phyloP scores from a whole-genome alignment of 345 rosid species.

The Brassica carinata region DNA sequence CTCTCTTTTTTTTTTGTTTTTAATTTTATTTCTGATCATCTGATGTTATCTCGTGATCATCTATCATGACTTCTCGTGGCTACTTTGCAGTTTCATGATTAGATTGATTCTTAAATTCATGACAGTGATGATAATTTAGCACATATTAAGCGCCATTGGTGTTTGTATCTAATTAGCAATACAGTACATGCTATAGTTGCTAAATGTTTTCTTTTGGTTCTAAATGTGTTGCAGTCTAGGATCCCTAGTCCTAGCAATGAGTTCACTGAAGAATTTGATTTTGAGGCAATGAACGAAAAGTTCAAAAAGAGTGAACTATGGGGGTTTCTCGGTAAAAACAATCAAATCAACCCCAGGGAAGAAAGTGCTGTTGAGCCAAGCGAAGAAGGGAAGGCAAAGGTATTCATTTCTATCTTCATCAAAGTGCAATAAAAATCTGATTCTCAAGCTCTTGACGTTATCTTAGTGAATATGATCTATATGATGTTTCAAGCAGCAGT shows the following conservation, averaged over 20 bases:
- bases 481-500: background rate
- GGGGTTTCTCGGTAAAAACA: conserved; percentile 59
- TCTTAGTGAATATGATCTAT: background rate
- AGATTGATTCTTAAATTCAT: background rate
- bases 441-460: conserved; percentile 14
- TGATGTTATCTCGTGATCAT: background rate
- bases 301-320: conserved; percentile 67
- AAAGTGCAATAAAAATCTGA: background rate
- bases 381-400: conserved; percentile 25
- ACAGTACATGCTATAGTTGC: background rate
- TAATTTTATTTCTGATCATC: background rate
- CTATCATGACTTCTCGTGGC: conserved; percentile 17
- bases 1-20: too few relatives aligned
- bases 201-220: conserved; percentile 9
- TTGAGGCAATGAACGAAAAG: conserved; percentile 78
- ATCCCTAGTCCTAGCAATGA: conserved; percentile 32
- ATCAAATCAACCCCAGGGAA: conserved; percentile 45
- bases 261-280: conserved; percentile 66
- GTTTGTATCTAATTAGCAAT: background rate
- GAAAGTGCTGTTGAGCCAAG: conserved; percentile 43
- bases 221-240: conserved; percentile 43
- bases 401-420: background rate
- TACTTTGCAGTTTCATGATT: background rate
- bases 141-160: conserved; percentile 4
- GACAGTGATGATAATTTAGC: background rate